Conservation (phyloP, 2,329 filamentous ascomycete species). For the Colletotrichum sp. region DNA sequence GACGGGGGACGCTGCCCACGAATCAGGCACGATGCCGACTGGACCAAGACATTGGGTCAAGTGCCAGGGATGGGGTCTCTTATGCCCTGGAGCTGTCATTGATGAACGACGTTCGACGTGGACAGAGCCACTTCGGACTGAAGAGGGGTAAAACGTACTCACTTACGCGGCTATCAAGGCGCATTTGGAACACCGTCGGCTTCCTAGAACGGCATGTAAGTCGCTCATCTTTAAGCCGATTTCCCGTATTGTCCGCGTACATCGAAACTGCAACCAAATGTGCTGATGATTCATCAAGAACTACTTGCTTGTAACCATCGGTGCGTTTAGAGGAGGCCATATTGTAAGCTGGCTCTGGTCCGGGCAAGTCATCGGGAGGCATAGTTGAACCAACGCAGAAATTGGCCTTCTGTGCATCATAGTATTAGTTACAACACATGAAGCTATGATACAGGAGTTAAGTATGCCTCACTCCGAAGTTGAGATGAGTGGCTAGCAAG, state of each 20-base stretch:
- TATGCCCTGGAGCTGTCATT: background rate
- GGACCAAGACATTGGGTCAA: background rate
- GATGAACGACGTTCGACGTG: background rate
- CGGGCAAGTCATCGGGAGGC: background rate
- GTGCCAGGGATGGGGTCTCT: background rate
- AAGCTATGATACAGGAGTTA: background rate
- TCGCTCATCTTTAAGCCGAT: background rate
- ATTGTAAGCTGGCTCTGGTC: background rate
- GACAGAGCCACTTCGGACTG: background rate
- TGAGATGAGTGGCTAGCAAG: background rate
- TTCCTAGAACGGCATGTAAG: background rate
- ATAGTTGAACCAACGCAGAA: background rate
- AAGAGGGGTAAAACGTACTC: background rate
- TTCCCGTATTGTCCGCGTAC: background rate
- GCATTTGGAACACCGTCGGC: background rate
- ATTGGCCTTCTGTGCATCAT: background rate
- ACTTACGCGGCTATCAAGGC: background rate
- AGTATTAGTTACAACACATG: background rate
- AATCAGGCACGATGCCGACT: background rate
- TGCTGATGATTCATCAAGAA: background rate
- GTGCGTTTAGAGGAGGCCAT: background rate
- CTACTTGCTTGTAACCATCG: background rate
- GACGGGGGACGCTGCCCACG: background rate
- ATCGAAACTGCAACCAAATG: background rate
- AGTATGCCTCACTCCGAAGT: background rate